phyloP scores from a whole-genome alignment of 257 asterid species.

The Coffea canephora region DNA sequence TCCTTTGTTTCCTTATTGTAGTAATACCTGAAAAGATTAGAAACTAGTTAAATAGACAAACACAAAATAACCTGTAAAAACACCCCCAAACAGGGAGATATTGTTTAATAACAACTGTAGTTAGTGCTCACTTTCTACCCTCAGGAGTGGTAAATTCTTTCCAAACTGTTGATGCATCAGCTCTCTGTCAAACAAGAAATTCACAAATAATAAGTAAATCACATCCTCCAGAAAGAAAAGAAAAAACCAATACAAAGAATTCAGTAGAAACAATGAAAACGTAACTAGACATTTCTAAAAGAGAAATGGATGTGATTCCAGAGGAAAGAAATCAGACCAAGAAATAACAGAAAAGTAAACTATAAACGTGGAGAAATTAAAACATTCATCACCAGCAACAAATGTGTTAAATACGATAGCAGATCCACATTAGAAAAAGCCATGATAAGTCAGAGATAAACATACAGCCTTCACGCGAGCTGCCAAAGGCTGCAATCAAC shows the following conservation, averaged over 20 bases:
- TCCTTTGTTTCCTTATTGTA: slow-evolving; percentile 94
- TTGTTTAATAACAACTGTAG: slow-evolving; percentile 12
- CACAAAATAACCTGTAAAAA: slow-evolving; percentile 13
- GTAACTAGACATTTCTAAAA: neutral
- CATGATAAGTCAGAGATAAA: neutral
- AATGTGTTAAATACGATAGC: neutral
- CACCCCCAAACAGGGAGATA: neutral
- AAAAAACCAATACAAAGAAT: neutral
- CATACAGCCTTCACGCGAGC: neutral
- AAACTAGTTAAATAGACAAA: slow-evolving; percentile 6
- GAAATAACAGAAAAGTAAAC: neutral
- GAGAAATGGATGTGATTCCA: neutral
- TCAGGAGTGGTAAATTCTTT: slow-evolving; percentile 93
- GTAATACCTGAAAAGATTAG: slow-evolving; percentile 64
- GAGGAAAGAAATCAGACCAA: neutral
- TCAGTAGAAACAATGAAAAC: neutral
- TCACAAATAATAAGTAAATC: slow-evolving; percentile 2
- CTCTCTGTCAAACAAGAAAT: slow-evolving; percentile 63
- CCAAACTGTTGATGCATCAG: slow-evolving; percentile 97
- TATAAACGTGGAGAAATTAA: neutral
- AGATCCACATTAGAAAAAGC: neutral
- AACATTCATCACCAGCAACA: neutral
- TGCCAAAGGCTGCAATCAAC: neutral
- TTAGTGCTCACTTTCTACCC: slow-evolving; percentile 81
- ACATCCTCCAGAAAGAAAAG: neutral